Percentiles rank a stretch among this genome's conserved stretches.
phyloP scores from a whole-genome alignment of 805 yeast species.

The Teunomyces cretensis region DNA sequence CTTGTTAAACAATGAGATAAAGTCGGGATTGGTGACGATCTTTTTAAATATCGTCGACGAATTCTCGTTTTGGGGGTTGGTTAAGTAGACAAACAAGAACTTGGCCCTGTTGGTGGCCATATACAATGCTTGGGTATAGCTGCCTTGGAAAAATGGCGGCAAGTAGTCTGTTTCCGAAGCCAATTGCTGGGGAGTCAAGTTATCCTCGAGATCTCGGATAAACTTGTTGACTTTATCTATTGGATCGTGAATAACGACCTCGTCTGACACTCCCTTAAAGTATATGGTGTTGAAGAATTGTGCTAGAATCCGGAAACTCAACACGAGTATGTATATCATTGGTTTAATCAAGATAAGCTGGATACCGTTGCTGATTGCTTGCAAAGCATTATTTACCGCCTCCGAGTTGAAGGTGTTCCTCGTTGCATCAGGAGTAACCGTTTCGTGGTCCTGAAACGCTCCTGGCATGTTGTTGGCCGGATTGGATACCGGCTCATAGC shows the following conservation, averaged over 20 bases:
- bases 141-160: constrained; percentile 62
- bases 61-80: constrained; percentile 70
- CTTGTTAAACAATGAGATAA: constrained; percentile 41
- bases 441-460: constrained; percentile 15
- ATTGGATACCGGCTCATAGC: constrained; percentile 4
- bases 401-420: constrained; percentile 19
- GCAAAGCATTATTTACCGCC: constrained; percentile 7
- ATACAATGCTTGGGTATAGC: constrained; percentile 77
- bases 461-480: constrained; percentile 19
- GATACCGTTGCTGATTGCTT: constrained; percentile 8
- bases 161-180: constrained; percentile 11
- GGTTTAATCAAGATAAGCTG: constrained; percentile 24
- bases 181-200: constrained; percentile 24
- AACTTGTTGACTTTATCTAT: constrained; percentile 53
- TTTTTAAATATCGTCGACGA: constrained; percentile 51
- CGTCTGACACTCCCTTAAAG: constrained; percentile 19
- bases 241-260: constrained; percentile 40
- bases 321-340: constrained; percentile 19
- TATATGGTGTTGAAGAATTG: constrained; percentile 23
- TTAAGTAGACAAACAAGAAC: constrained; percentile 72
- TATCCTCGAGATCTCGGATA: constrained; percentile 51
- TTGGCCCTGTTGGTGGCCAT: constrained; percentile 67
- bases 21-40: constrained; percentile 51
- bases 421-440: constrained; percentile 4
- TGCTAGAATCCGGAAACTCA: constrained; percentile 23